Evolutionary conservation across 2,329 filamentous ascomycete genomes (phyloP), one percentile per base, ranked within the genome.

Genomic region (Pseudogymnoascus sp.): DNA sequence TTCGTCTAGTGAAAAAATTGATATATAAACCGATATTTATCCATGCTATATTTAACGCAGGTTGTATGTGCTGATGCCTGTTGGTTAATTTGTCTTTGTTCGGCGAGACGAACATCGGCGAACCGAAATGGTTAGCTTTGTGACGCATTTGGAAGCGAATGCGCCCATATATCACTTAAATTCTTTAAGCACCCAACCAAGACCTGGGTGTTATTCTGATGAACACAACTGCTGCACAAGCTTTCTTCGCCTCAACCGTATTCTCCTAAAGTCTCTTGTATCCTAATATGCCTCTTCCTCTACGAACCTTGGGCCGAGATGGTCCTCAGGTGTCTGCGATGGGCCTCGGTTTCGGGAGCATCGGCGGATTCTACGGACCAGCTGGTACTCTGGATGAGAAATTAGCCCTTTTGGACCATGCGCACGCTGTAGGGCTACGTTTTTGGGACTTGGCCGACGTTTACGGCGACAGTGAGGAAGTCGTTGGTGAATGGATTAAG

Each of bases 401-500:
- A 31, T 0, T 66, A 67, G 0, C 64, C 69, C 4, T 73, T 77
- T 64, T 70, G 6, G 75, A 75, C 0, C 68, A 53, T 28, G 23
- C 44, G 28, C 44, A 53, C 8, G 8, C 44, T 7, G 11, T 4
- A 11, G 44, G 44, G 6, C 23, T 72, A 40, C 69, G 68, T 4
- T 76, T 76, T 44, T 76, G 74, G 74, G 74, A 77, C 42, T 64
- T 73, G 37, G 67, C 63, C 10, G 66, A 60, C 25, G 23, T 75
- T 31, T 80, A 82, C 59, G 76, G 73, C 16, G 76, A 80, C 60
- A 77, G 70, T 61, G 80, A 83, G 67, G 75, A 76, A 4, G 67
- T 82, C 0, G 50, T 83, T 2, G 77, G 77, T 0, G 76, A 76
- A 67, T 83, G 80, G 79, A 78, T 82, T 69, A 69, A 75, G 64